These are phyloP conservation scores for Aspergillus puulaauensis DNA, from an alignment of 2,329 filamentous ascomycete species.

Conservation along the genomic window DNA sequence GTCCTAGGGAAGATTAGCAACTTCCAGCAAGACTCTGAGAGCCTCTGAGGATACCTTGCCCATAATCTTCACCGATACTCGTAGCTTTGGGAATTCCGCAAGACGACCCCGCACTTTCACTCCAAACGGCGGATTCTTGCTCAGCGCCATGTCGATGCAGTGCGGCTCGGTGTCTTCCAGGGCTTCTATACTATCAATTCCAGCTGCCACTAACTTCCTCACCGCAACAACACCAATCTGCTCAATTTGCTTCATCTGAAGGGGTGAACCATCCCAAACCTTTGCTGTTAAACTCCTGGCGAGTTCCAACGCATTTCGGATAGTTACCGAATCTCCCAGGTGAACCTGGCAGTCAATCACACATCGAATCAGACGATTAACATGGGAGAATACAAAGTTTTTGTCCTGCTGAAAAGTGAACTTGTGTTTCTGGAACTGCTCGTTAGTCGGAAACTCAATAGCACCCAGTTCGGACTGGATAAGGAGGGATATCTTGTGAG, in stretches of 20 bases:
- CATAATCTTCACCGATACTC: slow-evolving; percentile 53
- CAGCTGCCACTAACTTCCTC: slow-evolving; percentile 69
- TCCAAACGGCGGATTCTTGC: slow-evolving; percentile 81
- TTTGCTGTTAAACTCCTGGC: slow-evolving; percentile 72
- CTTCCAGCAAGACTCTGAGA: slow-evolving; percentile 20
- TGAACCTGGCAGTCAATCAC: slow-evolving; percentile 71
- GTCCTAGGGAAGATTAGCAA: slow-evolving; percentile 26
- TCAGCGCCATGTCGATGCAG: slow-evolving; percentile 73
- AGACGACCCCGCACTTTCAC: slow-evolving; percentile 65
- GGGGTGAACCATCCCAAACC: slow-evolving; percentile 77
- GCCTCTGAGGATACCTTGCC: slow-evolving; percentile 44
- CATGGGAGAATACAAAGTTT: slow-evolving; percentile 63
- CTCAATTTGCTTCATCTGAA: slow-evolving; percentile 80
- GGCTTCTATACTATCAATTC: slow-evolving; percentile 69
- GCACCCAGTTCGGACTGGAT: slow-evolving; percentile 73
- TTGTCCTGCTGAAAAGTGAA: slow-evolving; percentile 62
- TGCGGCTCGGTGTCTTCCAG: slow-evolving; percentile 66
- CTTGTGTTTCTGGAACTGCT: slow-evolving; percentile 56
- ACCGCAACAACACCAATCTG: slow-evolving; percentile 74
- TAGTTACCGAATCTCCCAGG: slow-evolving; percentile 64
- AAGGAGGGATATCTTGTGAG: slow-evolving; percentile 75
- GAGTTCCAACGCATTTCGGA: slow-evolving; percentile 71
- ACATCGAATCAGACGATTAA: slow-evolving; percentile 70
- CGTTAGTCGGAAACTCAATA: slow-evolving; percentile 61
- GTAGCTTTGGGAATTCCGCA: slow-evolving; percentile 68